A percentile compares a stretch with the other conserved stretches of the same genome.
phyloP scores from a whole-genome alignment of 352 stramenopile species.

The Pythium utonaiense region DNA sequence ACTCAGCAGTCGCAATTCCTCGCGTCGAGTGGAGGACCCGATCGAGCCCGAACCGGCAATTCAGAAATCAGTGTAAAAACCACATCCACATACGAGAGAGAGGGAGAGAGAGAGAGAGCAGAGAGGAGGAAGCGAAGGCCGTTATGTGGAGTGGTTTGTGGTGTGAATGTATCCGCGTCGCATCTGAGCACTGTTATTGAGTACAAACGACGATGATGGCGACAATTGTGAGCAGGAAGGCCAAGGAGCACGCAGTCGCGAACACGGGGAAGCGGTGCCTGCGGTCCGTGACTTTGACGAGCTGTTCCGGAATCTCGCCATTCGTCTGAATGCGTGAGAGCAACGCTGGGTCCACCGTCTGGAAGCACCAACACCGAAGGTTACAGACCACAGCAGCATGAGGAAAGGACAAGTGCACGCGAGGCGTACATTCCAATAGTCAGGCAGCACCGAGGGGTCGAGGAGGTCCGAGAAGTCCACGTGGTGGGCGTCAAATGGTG shows the following conservation, averaged over 20 bases:
- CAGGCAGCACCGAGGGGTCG: constrained; percentile 40
- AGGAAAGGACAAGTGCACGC: not conserved
- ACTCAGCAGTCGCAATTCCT: constrained; percentile 8
- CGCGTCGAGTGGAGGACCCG: constrained; percentile 7
- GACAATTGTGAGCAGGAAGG: constrained; percentile 59
- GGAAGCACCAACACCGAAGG: not conserved
- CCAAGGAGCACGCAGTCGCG: constrained; percentile 64
- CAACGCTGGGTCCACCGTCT: not conserved
- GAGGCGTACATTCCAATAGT: constrained; percentile 45
- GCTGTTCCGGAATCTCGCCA: constrained; percentile 55
- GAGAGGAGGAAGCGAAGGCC: not conserved
- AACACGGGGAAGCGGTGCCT: constrained; percentile 67
- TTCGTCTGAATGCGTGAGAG: constrained; percentile 38
- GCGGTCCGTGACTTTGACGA: constrained; percentile 74
- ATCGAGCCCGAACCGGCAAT: not conserved
- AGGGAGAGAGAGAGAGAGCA: not conserved
- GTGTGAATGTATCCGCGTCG: constrained; percentile 11
- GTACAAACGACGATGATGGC: constrained; percentile 66
- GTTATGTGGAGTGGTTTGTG: not conserved
- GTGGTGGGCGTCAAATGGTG: not conserved
- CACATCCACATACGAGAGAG: no score
- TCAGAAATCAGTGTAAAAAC: constrained; percentile 5
- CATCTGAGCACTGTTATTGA: constrained; percentile 18
- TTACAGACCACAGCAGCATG: not conserved
- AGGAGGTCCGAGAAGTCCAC: constrained; percentile 16